Conservation (phyloP, 202 grass and related monocot species). For the Panicum hallii region DNA sequence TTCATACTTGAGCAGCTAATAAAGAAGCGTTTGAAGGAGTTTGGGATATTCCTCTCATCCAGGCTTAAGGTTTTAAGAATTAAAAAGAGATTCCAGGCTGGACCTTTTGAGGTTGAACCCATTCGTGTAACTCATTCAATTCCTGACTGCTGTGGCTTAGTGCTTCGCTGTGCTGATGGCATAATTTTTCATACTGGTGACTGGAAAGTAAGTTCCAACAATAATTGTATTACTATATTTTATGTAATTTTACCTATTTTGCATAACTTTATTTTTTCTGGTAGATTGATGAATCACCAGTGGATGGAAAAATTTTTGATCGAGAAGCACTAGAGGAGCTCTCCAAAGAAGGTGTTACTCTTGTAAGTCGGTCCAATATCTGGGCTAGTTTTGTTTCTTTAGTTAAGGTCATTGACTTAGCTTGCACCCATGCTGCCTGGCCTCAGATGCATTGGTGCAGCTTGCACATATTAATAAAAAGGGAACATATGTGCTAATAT, state of each 20-base stretch:
- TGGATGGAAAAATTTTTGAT: slow-evolving; percentile 97
- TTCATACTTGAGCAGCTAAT: slow-evolving; percentile 78
- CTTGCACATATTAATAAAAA: background rate
- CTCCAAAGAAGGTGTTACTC: slow-evolving; percentile 99
- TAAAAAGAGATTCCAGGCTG: slow-evolving; percentile 89
- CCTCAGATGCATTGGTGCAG: background rate
- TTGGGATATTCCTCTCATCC: slow-evolving; percentile 85
- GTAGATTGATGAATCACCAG: slow-evolving; percentile 95
- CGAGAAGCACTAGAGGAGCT: slow-evolving; percentile 92
- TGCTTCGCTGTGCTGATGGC: slow-evolving; percentile 93
- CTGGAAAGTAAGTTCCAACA: slow-evolving; percentile 82
- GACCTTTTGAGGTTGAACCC: slow-evolving; percentile 99
- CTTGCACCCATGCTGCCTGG: slow-evolving; percentile 20
- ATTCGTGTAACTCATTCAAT: slow-evolving; percentile 99
- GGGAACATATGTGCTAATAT: slow-evolving; percentile 5
- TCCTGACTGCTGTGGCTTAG: slow-evolving; percentile 96
- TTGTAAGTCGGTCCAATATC: slow-evolving; percentile 71
- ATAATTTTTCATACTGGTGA: slow-evolving; percentile 99
- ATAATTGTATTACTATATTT: slow-evolving; percentile 14
- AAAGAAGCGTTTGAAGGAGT: slow-evolving; percentile 98
- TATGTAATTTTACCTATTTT: slow-evolving; percentile 31
- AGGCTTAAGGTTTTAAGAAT: slow-evolving; percentile 88
- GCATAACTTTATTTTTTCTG: slow-evolving; percentile 33
- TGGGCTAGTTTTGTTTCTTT: slow-evolving; percentile 8
- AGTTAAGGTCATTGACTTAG: slow-evolving; percentile 24